Evolutionary conservation across 2,329 filamentous ascomycete species (phyloP).

Genomic region (Leptographium galeiforme): DNA sequence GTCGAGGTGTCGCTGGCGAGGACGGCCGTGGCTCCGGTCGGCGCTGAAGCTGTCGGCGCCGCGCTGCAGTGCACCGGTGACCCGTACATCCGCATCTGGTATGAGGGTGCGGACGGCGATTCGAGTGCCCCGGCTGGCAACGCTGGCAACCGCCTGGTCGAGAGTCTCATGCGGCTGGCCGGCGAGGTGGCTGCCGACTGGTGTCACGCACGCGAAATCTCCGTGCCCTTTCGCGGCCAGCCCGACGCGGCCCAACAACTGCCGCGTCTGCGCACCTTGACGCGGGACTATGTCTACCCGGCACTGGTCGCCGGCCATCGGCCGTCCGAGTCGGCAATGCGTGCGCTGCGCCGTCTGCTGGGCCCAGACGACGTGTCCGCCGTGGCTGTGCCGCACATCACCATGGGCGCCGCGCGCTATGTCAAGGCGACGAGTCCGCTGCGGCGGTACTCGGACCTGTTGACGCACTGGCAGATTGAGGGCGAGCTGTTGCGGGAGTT

Average conservation of each 20-base stretch:
- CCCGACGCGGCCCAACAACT: slow-evolving; percentile 25
- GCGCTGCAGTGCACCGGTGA: slow-evolving; percentile 27
- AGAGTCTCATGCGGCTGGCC: slow-evolving; percentile 45
- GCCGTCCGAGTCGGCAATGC: slow-evolving; percentile 18
- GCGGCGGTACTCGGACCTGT: slow-evolving; percentile 48
- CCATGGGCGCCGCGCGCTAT: slow-evolving; percentile 47
- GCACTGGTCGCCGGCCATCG: slow-evolving; percentile 21
- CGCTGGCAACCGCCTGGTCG: slow-evolving; percentile 25
- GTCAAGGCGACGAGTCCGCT: slow-evolving; percentile 52
- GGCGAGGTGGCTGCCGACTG: slow-evolving; percentile 48
- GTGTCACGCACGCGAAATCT: slow-evolving; percentile 43
- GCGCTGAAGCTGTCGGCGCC: too few species aligned
- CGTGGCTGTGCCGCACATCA: slow-evolving; percentile 39
- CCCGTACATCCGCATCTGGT: slow-evolving; percentile 34
- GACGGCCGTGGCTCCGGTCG: slow-evolving; percentile 6
- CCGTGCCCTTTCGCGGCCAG: slow-evolving; percentile 45
- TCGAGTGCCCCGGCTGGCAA: background rate
- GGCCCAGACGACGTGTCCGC: slow-evolving; percentile 40
- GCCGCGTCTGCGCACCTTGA: slow-evolving; percentile 23
- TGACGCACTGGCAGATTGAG: slow-evolving; percentile 56
- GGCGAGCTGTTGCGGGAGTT: slow-evolving; percentile 36
- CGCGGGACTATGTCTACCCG: slow-evolving; percentile 24
- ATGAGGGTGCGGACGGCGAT: slow-evolving; percentile 6
- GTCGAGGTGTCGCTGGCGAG: slow-evolving; percentile 29
- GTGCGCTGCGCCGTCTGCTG: slow-evolving; percentile 22